These are phyloP conservation scores for Phyllosticta citriasiana DNA, from an alignment of 2,329 filamentous ascomycete species.

Conservation along the genomic window DNA sequence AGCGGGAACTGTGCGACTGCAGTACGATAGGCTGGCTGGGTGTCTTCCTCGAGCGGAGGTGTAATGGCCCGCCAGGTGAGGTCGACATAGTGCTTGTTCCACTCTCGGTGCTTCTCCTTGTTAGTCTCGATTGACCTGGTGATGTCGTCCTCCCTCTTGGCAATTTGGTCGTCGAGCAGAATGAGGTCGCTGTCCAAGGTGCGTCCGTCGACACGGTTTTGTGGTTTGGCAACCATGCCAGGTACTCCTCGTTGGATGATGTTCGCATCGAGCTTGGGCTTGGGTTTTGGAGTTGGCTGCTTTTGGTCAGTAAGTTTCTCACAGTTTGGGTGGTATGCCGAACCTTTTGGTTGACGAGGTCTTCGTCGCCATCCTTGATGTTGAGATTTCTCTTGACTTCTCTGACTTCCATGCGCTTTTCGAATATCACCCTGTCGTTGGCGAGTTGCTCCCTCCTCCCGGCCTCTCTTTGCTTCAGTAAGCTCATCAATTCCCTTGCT, in stretches of 20 bases:
- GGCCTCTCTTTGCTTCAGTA: conserved; percentile 71
- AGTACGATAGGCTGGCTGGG: conserved; percentile 29
- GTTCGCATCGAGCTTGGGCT: conserved; percentile 47
- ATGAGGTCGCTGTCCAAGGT: conserved; percentile 65
- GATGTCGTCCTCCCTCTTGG: conserved; percentile 74
- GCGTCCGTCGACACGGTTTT: conserved; percentile 56
- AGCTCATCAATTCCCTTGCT: conserved; percentile 66
- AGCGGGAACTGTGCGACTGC: conserved; percentile 32
- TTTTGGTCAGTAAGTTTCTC: conserved; percentile 15
- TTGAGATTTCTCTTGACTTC: conserved; percentile 78
- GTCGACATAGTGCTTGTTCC: conserved; percentile 86
- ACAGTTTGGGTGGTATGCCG: conserved; percentile 20
- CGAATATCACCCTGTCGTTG: conserved; percentile 68
- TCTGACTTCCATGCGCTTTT: conserved; percentile 73
- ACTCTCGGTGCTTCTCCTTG: conserved; percentile 77
- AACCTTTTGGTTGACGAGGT: conserved; percentile 85
- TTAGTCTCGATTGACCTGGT: conserved; percentile 76
- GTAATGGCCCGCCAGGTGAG: conserved; percentile 77
- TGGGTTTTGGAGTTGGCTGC: conserved; percentile 34
- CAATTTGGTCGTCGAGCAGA: conserved; percentile 63
- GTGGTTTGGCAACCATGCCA: conserved; percentile 34
- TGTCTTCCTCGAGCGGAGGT: conserved; percentile 52
- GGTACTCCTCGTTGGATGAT: conserved; percentile 59
- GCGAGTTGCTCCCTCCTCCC: conserved; percentile 67
- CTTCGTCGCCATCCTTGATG: conserved; percentile 88